Percentiles rank a stretch among this genome's conserved stretches.
Evolutionary conservation across 2,329 filamentous ascomycete species (phyloP).

Genomic region (Sporothrix variecibatus): DNA sequence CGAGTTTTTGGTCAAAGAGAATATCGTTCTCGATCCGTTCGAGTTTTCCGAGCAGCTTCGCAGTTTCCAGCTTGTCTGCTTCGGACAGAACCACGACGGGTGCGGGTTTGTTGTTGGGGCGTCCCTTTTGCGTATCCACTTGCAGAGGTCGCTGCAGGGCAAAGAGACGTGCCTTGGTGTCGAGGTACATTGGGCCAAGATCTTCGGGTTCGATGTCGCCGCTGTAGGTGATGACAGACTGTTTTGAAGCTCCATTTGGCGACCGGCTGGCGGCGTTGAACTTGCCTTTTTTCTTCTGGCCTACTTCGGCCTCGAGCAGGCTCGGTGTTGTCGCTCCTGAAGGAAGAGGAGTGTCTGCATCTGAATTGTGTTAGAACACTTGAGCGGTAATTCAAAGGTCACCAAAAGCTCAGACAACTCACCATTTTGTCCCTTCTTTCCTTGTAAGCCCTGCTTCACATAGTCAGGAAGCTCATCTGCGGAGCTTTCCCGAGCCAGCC

Average conservation of each 20-base stretch:
- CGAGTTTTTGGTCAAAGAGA: conserved; percentile 68
- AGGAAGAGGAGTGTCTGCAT: conserved; percentile 53
- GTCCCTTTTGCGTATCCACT: conserved; percentile 45
- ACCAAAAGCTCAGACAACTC: conserved; percentile 32
- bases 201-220: conserved; percentile 75
- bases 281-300: conserved; percentile 40
- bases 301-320: conserved; percentile 41
- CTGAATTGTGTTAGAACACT: conserved; percentile 34
- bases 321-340: conserved; percentile 55
- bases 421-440: conserved; percentile 39
- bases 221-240: conserved; percentile 55
- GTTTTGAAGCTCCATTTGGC: conserved; percentile 43
- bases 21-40: conserved; percentile 76
- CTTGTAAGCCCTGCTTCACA: conserved; percentile 47
- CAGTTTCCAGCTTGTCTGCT: conserved; percentile 51
- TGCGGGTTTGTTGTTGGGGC: neutral
- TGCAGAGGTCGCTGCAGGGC: conserved; percentile 58
- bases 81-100: conserved; percentile 18
- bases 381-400: too few relatives aligned
- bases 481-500: conserved; percentile 78
- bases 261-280: conserved; percentile 36
- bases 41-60: conserved; percentile 72
- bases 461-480: conserved; percentile 72
- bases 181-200: conserved; percentile 73
- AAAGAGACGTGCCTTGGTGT: conserved; percentile 70